Base-by-base conservation (phyloP, 164 flowering plant genomes). In the Aristolochia contorta region DNA sequence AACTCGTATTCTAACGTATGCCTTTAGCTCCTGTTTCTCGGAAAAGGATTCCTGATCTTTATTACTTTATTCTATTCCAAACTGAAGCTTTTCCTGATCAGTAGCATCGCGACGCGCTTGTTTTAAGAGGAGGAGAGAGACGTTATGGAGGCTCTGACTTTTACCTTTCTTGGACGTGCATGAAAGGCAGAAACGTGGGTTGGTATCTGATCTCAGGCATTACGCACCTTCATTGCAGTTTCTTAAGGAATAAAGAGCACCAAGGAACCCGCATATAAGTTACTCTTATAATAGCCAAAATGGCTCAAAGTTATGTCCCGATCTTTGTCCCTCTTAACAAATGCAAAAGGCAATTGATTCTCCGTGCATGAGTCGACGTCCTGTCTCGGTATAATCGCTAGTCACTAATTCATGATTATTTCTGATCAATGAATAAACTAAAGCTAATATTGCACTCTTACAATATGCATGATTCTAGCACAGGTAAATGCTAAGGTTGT, bases 141-240 rank as follows among this genome's bases (percentile, higher is more conserved):
- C 18, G 72, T 69, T 72, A 73, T n/a, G 20, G 54, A 12, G 20
- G 0, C 22, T 18, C 52, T 18, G 22, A 50, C 54, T 50, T 50
- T 50, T 50, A 50, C 54, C 43, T 65, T 70, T 63, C 59, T 67
- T 63, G 75, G 73, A 81, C 75, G 78, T 76, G 81, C 77, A 73
- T 73, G 80, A 69, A 61, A 69, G 72, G 67, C 65, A 30, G 47
- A 27, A 16, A 8, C 13, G 7, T 43, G 41, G 20, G 21, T 62
- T 23, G 57, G 51, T 54, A 53, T 25, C 21, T 63, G 58, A 43
- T 67, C 65, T 71, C 45, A 65, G 54, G 56, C 60, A 19, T 16
- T 50, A 67, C 64, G 72, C 79, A 79, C 50, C 67, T 80, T 82
- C 86, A 68, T 65, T 21, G 83, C 67, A 75, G 81, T 79, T 79